Base-by-base conservation (phyloP, 495 filamentous ascomycete species). In the Cladorrhinum samala region DNA sequence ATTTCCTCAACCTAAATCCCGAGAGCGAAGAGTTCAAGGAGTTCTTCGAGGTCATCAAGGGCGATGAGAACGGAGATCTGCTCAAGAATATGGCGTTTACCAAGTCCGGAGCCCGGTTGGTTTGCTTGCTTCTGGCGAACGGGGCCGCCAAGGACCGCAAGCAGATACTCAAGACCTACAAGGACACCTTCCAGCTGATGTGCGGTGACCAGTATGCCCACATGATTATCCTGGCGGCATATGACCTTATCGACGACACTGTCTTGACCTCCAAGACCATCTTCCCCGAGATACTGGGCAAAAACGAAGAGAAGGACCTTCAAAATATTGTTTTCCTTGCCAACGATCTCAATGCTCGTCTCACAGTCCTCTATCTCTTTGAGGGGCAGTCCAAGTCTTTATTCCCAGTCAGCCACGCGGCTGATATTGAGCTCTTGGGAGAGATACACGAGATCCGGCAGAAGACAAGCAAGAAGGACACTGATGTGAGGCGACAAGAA, bases 71-170 rank as follows among this genome's bases (percentile, higher is more conserved):
- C 49, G 86, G 88, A 40, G 89, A 95, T 66, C 70, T 95, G 46
- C 79, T 91, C 39, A 91, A 94, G 75, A 96, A 96, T 63, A 78
- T 99, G 69, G 91, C 91, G 18, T 99, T 97, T 75, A 96, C 94
- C 20, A 86, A 83, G 58, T 87, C 89, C 2, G 94, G 94, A 11
- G 81, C 91, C 24, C 79, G 86, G 23, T 72, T 99, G 25, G 88
- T 91, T 42, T 91, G 83, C 61, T 73, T 93, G 23, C 79, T 85
- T 20, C 71, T 99, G 25, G 89, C 94, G 17, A 78, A 93, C 57
- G 86, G 88, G 45, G 85, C 72, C 51, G 91, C 94, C 54, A 97
- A 96, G 73, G 94, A 97, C 68, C 85, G 93, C 54, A 95, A 94
- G 73, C 75, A 85, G 53, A 85, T 97, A 44, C 73, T 96, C 27